Conservation (phyloP, 179 eudicot genomes). For the Sideroxylon spinosum region DNA sequence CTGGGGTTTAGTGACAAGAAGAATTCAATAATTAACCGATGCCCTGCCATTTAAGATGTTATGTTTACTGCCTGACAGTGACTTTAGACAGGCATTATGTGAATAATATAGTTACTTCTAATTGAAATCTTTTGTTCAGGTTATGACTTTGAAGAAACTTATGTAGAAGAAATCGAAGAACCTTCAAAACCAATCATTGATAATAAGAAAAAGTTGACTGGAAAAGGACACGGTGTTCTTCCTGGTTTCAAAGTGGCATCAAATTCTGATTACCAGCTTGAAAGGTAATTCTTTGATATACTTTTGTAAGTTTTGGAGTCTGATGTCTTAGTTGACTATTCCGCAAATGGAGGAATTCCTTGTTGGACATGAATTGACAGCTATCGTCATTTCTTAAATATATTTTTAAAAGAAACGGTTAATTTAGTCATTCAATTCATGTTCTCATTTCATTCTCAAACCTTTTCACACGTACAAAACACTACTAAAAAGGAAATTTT, state of each 20-base stretch:
- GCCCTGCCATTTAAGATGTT: neutral
- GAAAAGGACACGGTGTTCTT: conserved; percentile 47
- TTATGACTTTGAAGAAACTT: conserved; percentile 59
- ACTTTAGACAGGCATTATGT: neutral
- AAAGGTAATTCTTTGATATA: conserved; percentile 44
- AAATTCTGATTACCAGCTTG: conserved; percentile 51
- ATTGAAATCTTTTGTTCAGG: conserved; percentile 31
- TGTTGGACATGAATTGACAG: no score
- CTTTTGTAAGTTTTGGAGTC: neutral
- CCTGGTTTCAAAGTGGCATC: conserved; percentile 74
- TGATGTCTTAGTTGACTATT: no score
- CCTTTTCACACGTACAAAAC: no score
- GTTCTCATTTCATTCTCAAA: no score
- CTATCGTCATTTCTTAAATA: no score
- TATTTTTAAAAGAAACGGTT: no score
- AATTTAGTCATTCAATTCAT: no score
- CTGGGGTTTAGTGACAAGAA: neutral
- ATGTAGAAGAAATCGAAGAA: conserved; percentile 69
- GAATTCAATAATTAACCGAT: neutral
- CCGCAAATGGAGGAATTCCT: no score
- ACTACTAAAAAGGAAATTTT: no score
- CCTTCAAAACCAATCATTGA: conserved; percentile 37
- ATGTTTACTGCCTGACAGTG: neutral
- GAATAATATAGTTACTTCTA: neutral
- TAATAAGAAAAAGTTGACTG: conserved; percentile 33